Conservation (phyloP, 768 basidiomycete species). For the Trichaptum fuscoviolaceum region DNA sequence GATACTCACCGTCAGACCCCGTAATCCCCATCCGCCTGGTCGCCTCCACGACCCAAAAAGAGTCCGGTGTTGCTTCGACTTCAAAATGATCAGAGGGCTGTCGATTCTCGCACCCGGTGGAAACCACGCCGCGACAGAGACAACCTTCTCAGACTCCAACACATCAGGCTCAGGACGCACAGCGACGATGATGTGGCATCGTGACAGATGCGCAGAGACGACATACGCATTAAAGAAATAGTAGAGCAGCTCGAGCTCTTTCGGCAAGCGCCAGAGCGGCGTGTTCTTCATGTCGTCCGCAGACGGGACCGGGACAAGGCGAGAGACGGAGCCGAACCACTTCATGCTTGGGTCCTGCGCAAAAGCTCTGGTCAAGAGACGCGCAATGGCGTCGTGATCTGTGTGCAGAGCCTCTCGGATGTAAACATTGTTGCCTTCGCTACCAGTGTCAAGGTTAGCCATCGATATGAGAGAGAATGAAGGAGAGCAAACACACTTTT, state of each 20-base stretch:
- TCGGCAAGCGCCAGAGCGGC: not conserved
- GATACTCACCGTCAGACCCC: constrained; percentile 13
- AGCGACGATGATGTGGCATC: constrained; percentile 13
- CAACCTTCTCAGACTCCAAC: constrained; percentile 14
- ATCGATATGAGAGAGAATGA: too few species aligned
- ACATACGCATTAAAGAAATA: constrained; percentile 15
- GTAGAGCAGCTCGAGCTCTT: constrained; percentile 8
- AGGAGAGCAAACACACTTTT: too few species aligned
- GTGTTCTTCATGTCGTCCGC: not conserved
- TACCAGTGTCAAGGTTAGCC: too few species aligned
- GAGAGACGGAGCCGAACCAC: constrained; percentile 15
- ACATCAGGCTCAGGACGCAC: constrained; percentile 3
- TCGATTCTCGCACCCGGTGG: constrained; percentile 13
- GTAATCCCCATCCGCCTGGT: constrained; percentile 14
- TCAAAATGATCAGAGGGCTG: constrained; percentile 9
- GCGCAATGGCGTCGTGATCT: constrained; percentile 10
- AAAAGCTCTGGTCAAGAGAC: constrained; percentile 15
- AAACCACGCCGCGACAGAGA: constrained; percentile 17
- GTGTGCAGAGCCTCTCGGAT: not conserved
- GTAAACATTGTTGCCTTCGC: not conserved
- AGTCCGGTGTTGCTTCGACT: not conserved
- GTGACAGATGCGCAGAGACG: constrained; percentile 8
- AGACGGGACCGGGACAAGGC: constrained; percentile 4
- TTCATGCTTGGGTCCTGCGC: constrained; percentile 17
- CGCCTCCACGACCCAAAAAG: constrained; percentile 9